phyloP scores from a whole-genome alignment of 2,329 filamentous ascomycete species.

The Alternaria hordeiaustralica region DNA sequence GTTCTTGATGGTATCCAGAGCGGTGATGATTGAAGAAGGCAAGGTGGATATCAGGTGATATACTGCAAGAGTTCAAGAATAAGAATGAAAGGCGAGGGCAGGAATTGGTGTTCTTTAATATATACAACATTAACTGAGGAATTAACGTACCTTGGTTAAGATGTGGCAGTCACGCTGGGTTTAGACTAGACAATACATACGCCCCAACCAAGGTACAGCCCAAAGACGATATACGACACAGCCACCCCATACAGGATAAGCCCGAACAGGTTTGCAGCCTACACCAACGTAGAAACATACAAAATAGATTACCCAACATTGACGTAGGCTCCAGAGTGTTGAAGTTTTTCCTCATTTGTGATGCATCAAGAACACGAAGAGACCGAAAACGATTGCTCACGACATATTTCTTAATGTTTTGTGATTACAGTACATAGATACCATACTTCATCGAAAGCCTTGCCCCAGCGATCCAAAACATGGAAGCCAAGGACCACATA shows the following conservation, averaged over 20 bases:
- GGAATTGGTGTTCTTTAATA: background rate
- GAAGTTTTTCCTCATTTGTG: background rate
- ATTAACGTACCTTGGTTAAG: background rate
- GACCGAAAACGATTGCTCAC: background rate
- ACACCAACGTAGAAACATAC: background rate
- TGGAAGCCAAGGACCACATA: constrained; percentile 10
- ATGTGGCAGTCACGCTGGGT: background rate
- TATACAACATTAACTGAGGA: background rate
- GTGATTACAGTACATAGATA: constrained; percentile 4
- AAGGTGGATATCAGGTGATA: background rate
- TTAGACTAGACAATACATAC: background rate
- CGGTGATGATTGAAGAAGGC: background rate
- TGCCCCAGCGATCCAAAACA: background rate
- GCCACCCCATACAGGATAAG: background rate
- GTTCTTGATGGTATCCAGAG: background rate
- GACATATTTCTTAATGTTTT: background rate
- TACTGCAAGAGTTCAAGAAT: background rate
- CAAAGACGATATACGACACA: background rate
- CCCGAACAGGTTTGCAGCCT: background rate
- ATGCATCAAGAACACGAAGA: background rate
- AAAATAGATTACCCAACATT: background rate
- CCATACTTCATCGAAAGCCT: constrained; percentile 2
- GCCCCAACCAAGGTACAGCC: background rate
- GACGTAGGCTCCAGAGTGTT: background rate
- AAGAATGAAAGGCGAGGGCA: background rate